phyloP scores from a whole-genome alignment of 805 yeast genomes.

The Debaryomyces maramus region DNA sequence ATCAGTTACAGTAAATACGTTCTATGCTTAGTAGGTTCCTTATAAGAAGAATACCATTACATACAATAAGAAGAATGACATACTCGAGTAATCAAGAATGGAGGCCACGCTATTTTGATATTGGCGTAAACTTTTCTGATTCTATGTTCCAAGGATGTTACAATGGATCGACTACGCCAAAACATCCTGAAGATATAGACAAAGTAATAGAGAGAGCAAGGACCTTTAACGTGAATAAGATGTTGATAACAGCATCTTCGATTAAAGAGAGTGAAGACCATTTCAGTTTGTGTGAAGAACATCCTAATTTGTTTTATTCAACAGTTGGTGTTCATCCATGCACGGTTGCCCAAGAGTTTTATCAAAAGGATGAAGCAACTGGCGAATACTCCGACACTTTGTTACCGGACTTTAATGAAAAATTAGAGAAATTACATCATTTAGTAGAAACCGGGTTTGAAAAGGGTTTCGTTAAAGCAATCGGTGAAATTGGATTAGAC shows the following conservation, averaged over 20 bases:
- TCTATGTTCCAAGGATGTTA: constrained; percentile 83
- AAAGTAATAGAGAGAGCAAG: constrained; percentile 68
- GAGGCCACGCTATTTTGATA: constrained; percentile 46
- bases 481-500: constrained; percentile 96
- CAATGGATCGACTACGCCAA: constrained; percentile 52
- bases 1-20: not conserved
- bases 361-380: constrained; percentile 18
- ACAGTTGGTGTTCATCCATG: constrained; percentile 98
- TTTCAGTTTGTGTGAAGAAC: constrained; percentile 49
- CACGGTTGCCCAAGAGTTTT: constrained; percentile 54
- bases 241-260: constrained; percentile 84
- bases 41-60: not conserved
- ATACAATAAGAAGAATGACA: not conserved
- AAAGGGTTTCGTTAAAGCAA: constrained; percentile 64
- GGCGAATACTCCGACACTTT: constrained; percentile 36
- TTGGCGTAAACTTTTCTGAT: constrained; percentile 80
- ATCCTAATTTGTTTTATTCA: constrained; percentile 42
- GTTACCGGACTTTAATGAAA: constrained; percentile 32
- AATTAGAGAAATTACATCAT: constrained; percentile 48
- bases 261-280: constrained; percentile 66
- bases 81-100: constrained; percentile 16
- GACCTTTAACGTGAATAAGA: constrained; percentile 59
- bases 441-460: constrained; percentile 50
- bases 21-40: not conserved
- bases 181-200: constrained; percentile 67